Base-by-base conservation (phyloP, 306 rosid species). In the Lotus japonicus region DNA sequence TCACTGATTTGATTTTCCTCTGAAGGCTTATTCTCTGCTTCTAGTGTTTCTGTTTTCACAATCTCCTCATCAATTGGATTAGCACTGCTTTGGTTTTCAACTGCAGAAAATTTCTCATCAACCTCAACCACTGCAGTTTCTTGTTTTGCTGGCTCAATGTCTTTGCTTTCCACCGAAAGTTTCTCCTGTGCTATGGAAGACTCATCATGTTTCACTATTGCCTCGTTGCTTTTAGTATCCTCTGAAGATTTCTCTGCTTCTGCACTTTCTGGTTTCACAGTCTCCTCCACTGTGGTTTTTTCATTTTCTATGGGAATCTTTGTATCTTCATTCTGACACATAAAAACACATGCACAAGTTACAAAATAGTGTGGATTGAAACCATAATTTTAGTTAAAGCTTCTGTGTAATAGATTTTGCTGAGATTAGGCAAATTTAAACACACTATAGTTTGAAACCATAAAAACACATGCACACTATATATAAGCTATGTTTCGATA, bases 271-370 rank as follows among this genome's bases (percentile, higher is more conserved):
- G 67, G 44, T 56, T 39, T 81, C 56, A 12, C 70, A 6, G 75
- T 17, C 57, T 54, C 82, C 71, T 57, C 80, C 26, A 3, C 68
- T 11, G 44, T 8, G 4, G 68, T 48, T 42, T 82, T 62, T 14
- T 55, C 73, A 43, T 49, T 77, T 60, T 72, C 72, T 35, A 56
- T 21, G 48, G 62, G 17, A 45, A 8, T 69, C 53, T 66, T 74
- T 43, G 49, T 33, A 23, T 56, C 79, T 57, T 79, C 79, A 35
- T 67, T 72, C 86, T 78, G 59, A 51, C 15, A 68, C 19, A 26
- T 28, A 4, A 28, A 28, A 26, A 48, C 14, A 51, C 28, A 48
- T 11, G 44, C 28, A 4, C 9, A 46, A 44, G 2, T 41, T 66
- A 19, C 26, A 21, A 21, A n/a, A n/a, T n/a, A n/a, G n/a, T n/a